Conservation (phyloP, 2,329 filamentous ascomycete genomes). For the Nannizzia gypsea region DNA sequence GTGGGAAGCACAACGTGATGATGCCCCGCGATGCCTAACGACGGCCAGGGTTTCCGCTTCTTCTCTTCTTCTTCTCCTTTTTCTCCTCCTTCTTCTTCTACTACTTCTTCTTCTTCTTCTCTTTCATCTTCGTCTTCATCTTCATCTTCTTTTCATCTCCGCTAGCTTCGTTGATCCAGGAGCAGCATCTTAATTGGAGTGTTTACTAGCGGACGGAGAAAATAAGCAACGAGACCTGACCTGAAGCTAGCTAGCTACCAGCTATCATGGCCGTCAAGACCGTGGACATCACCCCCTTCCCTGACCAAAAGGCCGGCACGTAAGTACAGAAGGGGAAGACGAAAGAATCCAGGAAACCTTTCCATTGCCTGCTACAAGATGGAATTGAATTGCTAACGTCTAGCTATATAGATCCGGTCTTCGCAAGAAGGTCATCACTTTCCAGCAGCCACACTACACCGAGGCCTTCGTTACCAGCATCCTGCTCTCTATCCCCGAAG, state of each 20-base stretch:
- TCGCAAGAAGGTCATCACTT: slow-evolving; percentile 97
- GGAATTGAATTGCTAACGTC: not conserved
- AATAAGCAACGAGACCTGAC: not conserved
- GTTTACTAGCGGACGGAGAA: not conserved
- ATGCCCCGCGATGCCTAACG: slow-evolving; percentile 2
- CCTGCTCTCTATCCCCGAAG: slow-evolving; percentile 90
- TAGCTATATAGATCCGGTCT: slow-evolving; percentile 64
- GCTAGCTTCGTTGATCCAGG: not conserved
- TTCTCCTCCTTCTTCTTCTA: not conserved
- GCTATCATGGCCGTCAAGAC: slow-evolving; percentile 61
- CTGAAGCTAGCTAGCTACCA: not conserved
- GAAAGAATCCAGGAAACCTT: not conserved
- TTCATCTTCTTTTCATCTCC: not conserved
- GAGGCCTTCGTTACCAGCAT: slow-evolving; percentile 93
- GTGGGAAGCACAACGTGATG: not conserved
- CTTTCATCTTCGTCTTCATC: slow-evolving; percentile 1
- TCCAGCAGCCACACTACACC: slow-evolving; percentile 90
- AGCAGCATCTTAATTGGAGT: not conserved
- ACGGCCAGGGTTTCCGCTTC: not conserved
- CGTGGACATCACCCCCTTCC: slow-evolving; percentile 72
- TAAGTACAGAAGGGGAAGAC: slow-evolving; percentile 40
- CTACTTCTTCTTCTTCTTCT: not conserved
- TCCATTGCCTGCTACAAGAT: not conserved
- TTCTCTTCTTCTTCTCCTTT: not conserved
- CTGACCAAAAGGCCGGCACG: slow-evolving; percentile 98